Conservation (phyloP, 1,139 yeast species). For the Yamadazyma mexicana region DNA sequence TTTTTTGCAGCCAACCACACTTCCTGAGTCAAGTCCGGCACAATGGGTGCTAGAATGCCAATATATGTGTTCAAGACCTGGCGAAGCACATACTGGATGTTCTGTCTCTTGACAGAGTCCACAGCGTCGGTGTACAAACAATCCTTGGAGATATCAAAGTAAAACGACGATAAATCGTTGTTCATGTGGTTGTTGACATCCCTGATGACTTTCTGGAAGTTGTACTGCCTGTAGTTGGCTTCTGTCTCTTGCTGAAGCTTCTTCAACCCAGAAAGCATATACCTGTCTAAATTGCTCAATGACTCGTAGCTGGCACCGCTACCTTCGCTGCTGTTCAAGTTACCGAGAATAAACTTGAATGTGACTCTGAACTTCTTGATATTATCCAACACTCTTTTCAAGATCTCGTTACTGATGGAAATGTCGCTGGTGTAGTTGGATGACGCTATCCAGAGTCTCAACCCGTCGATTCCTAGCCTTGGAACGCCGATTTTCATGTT, state of each 20-base stretch:
- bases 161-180: conserved; percentile 73
- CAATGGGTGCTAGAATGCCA: conserved; percentile 72
- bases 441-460: conserved; percentile 89
- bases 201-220: conserved; percentile 67
- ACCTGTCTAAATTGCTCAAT: conserved; percentile 62
- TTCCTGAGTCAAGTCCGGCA: conserved; percentile 85
- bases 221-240: conserved; percentile 52
- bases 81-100: conserved; percentile 70
- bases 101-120: conserved; percentile 52
- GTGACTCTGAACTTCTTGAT: conserved; percentile 82
- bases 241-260: conserved; percentile 45
- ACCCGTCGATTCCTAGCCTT: conserved; percentile 86
- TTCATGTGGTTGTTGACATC: conserved; percentile 72
- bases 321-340: conserved; percentile 44
- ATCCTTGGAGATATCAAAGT: conserved; percentile 87
- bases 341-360: conserved; percentile 78
- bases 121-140: conserved; percentile 69
- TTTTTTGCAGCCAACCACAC: conserved; percentile 65
- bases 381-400: conserved; percentile 75
- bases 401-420: conserved; percentile 67
- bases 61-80: conserved; percentile 63
- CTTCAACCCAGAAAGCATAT: conserved; percentile 55
- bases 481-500: conserved; percentile 56
- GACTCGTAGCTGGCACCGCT: conserved; percentile 29
- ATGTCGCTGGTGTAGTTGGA: conserved; percentile 84